phyloP scores from a whole-genome alignment of 805 yeast species.

The Lipomyces mesembrius region DNA sequence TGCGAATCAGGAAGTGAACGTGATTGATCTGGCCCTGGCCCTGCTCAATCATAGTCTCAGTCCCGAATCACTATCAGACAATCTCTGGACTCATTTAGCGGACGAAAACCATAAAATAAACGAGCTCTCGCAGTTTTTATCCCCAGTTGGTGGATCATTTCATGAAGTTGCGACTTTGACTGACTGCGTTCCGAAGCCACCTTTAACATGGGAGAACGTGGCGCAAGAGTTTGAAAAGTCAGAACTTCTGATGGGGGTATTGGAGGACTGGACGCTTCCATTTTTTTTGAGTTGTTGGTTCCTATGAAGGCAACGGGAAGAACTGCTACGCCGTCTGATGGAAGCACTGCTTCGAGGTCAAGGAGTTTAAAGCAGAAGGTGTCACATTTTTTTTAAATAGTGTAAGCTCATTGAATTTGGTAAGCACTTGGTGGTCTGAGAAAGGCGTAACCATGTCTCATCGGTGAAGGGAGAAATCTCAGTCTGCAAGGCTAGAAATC shows the following conservation, averaged over 20 bases:
- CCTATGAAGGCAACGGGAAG: conserved; percentile 2
- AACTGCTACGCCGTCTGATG: conserved; percentile 2
- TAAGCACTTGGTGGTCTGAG: too few species aligned
- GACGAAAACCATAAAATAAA: neutral
- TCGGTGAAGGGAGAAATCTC: too few species aligned
- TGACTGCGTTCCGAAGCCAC: neutral
- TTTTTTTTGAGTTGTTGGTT: neutral
- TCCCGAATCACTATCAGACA: neutral
- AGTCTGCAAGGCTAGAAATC: too few species aligned
- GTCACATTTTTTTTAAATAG: too few species aligned
- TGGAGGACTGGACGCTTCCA: neutral
- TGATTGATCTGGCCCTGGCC: too few species aligned
- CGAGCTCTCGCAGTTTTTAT: neutral
- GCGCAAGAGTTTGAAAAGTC: neutral
- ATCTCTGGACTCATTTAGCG: conserved; percentile 3
- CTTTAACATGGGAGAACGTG: neutral
- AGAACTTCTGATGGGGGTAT: neutral
- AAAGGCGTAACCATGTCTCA: too few species aligned
- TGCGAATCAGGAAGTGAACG: too few species aligned
- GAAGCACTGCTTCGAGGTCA: neutral
- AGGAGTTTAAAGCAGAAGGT: neutral
- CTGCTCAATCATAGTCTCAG: neutral
- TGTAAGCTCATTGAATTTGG: too few species aligned
- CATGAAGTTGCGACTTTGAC: neutral
- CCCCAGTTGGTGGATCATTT: neutral